Conservation (phyloP, 495 filamentous ascomycete genomes). For the Lentithecium fluviatile region DNA sequence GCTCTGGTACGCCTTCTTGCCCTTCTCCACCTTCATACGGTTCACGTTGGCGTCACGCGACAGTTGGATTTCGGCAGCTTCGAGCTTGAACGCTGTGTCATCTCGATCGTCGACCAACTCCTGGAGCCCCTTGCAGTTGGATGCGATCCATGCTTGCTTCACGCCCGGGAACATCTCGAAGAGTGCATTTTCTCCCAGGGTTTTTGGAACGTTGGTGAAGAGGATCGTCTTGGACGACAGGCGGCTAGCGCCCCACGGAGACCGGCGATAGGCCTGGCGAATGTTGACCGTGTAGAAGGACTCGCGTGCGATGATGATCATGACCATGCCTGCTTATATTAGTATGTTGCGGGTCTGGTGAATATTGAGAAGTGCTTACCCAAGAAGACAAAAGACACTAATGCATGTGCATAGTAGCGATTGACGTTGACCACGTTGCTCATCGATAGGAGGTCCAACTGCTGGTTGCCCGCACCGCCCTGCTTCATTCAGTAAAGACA, state of each 20-base stretch:
- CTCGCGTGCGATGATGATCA: conserved; percentile 87
- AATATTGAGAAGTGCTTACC: conserved; percentile 41
- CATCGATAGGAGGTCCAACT: conserved; percentile 79
- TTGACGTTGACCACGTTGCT: conserved; percentile 62
- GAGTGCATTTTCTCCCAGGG: conserved; percentile 70
- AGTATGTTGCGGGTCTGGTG: neutral
- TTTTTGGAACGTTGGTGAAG: conserved; percentile 82
- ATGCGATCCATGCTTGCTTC: conserved; percentile 81
- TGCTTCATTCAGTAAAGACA: neutral
- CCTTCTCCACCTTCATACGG: conserved; percentile 73
- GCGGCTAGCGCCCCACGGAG: conserved; percentile 80
- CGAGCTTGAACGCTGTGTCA: conserved; percentile 77
- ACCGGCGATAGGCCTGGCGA: conserved; percentile 89
- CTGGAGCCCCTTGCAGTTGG: conserved; percentile 76
- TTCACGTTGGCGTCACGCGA: conserved; percentile 77
- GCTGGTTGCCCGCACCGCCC: conserved; percentile 53
- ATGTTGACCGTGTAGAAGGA: conserved; percentile 93
- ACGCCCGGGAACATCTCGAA: conserved; percentile 76
- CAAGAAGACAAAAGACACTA: conserved; percentile 68
- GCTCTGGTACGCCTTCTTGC: conserved; percentile 52
- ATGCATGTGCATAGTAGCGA: conserved; percentile 76
- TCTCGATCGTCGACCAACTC: conserved; percentile 83
- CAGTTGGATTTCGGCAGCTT: conserved; percentile 84
- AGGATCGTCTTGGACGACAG: conserved; percentile 93
- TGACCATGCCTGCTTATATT: conserved; percentile 61